phyloP scores from a whole-genome alignment of 2,329 filamentous ascomycete species.

The Pyrenophora tritici-repentis region DNA sequence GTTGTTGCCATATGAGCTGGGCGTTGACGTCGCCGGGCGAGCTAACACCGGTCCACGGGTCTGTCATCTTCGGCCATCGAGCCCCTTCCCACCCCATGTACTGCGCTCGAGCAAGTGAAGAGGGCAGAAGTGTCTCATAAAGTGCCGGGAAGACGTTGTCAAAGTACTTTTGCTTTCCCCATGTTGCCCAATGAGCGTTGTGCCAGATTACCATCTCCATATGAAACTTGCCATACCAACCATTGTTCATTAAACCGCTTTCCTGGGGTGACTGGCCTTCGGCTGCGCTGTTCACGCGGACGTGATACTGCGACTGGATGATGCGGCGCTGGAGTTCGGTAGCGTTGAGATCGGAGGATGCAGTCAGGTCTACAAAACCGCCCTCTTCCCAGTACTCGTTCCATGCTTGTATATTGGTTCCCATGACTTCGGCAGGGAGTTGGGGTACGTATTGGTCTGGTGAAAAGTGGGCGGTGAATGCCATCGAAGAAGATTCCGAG shows the following conservation, averaged over 20 bases:
- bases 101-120: conserved; percentile 40
- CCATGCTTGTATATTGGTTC: conserved; percentile 52
- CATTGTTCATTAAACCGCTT: conserved; percentile 56
- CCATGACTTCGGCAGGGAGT: conserved; percentile 28
- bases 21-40: conserved; percentile 65
- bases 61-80: conserved; percentile 60
- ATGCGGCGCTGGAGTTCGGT: conserved; percentile 57
- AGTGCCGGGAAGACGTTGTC: conserved; percentile 51
- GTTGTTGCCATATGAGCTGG: conserved; percentile 64
- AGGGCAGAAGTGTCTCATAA: conserved; percentile 54
- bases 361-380: conserved; percentile 58
- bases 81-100: conserved; percentile 50
- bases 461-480: conserved; percentile 33
- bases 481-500: conserved; percentile 11
- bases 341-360: conserved; percentile 48
- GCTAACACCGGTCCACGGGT: conserved; percentile 55
- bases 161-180: conserved; percentile 53
- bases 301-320: conserved; percentile 58
- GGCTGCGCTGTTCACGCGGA: conserved; percentile 58
- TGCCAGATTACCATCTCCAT: conserved; percentile 51
- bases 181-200: conserved; percentile 55
- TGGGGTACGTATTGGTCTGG: conserved; percentile 29
- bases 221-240: conserved; percentile 57
- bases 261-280: conserved; percentile 55
- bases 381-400: conserved; percentile 55